Conservation (phyloP, 768 basidiomycete genomes). For the Clavulina sp. region DNA sequence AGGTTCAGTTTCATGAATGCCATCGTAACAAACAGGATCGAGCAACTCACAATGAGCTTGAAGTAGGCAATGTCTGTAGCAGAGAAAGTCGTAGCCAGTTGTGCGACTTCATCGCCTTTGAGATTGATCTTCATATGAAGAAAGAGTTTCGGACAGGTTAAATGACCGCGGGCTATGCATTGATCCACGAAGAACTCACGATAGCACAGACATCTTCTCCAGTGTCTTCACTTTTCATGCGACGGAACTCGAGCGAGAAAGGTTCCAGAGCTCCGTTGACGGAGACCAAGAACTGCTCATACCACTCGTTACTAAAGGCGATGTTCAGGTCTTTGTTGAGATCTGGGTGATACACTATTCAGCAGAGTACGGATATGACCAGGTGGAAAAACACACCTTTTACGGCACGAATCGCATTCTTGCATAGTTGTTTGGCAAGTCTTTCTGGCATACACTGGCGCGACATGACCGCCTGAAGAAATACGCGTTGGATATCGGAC, state of each 20-base stretch:
- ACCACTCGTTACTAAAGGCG: conserved; percentile 27
- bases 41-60: conserved; percentile 49
- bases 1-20: neutral
- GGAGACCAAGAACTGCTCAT: conserved; percentile 39
- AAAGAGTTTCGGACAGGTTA: neutral
- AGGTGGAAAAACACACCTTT: conserved; percentile 30
- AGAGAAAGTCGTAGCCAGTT: conserved; percentile 69
- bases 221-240: conserved; percentile 41
- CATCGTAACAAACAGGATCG: neutral
- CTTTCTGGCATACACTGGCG: conserved; percentile 46
- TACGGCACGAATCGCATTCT: conserved; percentile 47
- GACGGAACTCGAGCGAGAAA: conserved; percentile 56
- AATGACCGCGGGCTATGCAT: neutral
- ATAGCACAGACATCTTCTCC: conserved; percentile 51
- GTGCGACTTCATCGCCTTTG: conserved; percentile 65
- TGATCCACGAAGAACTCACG: conserved; percentile 35
- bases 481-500: conserved; percentile 28
- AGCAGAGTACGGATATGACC: neutral
- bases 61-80: conserved; percentile 69
- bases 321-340: conserved; percentile 36
- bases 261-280: conserved; percentile 49
- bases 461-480: conserved; percentile 62
- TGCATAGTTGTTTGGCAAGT: conserved; percentile 48
- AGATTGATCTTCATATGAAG: conserved; percentile 43
- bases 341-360: conserved; percentile 21